Evolutionary conservation across 371 early-diverging fungal species (phyloP).

Genomic region (Mucor velutinosus): DNA sequence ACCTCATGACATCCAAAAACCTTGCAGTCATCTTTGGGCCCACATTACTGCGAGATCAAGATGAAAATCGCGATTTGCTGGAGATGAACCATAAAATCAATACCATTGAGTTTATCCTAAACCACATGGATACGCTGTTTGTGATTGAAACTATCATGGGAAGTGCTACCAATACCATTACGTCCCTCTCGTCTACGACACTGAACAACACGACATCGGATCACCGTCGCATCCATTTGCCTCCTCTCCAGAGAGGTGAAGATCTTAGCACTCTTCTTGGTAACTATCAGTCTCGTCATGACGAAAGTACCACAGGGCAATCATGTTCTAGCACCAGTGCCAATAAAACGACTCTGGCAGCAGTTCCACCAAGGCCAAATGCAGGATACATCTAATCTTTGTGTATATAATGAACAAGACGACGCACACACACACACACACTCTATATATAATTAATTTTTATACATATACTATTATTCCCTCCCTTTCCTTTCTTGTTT

Average conservation of each 20-base stretch:
- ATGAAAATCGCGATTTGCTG: constrained; percentile 69
- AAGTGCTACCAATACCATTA: neutral
- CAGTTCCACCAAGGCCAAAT: constrained; percentile 44
- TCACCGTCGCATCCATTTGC: constrained; percentile 16
- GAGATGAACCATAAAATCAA: constrained; percentile 82
- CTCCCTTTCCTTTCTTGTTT: neutral
- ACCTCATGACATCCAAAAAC: constrained; percentile 88
- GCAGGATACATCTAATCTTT: constrained; percentile 37
- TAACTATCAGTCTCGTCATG: constrained; percentile 3
- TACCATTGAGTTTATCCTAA: constrained; percentile 64
- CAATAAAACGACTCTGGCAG: constrained; percentile 22
- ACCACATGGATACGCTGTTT: constrained; percentile 48
- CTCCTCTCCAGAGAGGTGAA: constrained; percentile 33
- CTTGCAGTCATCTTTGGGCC: constrained; percentile 94
- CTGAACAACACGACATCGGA: constrained; percentile 1
- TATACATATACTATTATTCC: neutral
- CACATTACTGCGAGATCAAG: constrained; percentile 75
- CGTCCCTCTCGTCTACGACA: constrained; percentile 1
- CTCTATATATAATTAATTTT: neutral
- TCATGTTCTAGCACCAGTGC: neutral
- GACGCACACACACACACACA: no score
- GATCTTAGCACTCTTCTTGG: constrained; percentile 24
- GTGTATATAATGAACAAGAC: neutral
- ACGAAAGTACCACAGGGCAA: neutral
- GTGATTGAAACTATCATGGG: constrained; percentile 24